phyloP scores from a whole-genome alignment of 1,139 yeast species.

The Kluyveromyces marxianus region DNA sequence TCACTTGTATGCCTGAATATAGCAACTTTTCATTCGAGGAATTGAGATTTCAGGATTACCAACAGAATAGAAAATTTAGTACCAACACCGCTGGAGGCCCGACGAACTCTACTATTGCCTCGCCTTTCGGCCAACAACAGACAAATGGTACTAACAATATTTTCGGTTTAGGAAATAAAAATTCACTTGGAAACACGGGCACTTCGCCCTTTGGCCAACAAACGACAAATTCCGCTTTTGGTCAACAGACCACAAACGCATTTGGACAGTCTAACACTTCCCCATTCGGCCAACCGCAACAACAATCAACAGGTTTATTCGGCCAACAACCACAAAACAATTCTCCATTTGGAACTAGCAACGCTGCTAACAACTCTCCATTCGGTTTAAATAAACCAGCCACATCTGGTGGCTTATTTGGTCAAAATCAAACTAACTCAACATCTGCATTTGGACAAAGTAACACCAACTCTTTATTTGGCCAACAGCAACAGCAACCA shows the following conservation, averaged over 20 bases:
- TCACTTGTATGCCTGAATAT: slow-evolving; percentile 88
- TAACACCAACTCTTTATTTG: slow-evolving; percentile 14
- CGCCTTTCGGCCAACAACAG: slow-evolving; percentile 27
- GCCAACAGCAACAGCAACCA: slow-evolving; percentile 25
- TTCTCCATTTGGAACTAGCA: slow-evolving; percentile 17
- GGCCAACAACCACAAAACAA: slow-evolving; percentile 19
- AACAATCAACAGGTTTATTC: slow-evolving; percentile 23
- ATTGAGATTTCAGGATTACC: slow-evolving; percentile 81
- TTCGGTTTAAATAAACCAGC: slow-evolving; percentile 24
- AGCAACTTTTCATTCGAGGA: slow-evolving; percentile 77
- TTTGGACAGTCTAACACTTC: slow-evolving; percentile 14
- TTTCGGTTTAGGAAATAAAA: slow-evolving; percentile 19
- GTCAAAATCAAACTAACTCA: slow-evolving; percentile 10
- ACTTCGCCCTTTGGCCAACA: slow-evolving; percentile 21
- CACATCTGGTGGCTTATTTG: slow-evolving; percentile 17
- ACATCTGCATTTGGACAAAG: slow-evolving; percentile 9
- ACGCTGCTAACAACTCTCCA: slow-evolving; percentile 13
- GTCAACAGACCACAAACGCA: slow-evolving; percentile 10
- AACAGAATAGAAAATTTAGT: slow-evolving; percentile 50
- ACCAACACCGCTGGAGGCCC: slow-evolving; percentile 12
- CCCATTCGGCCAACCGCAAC: slow-evolving; percentile 19
- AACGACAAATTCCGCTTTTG: slow-evolving; percentile 16
- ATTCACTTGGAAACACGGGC: slow-evolving; percentile 12
- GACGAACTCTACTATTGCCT: slow-evolving; percentile 21
- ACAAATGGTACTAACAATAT: slow-evolving; percentile 15